Evolutionary conservation across 169 alveolate genomes (phyloP).

Genomic region (Plasmodium malariae): DNA sequence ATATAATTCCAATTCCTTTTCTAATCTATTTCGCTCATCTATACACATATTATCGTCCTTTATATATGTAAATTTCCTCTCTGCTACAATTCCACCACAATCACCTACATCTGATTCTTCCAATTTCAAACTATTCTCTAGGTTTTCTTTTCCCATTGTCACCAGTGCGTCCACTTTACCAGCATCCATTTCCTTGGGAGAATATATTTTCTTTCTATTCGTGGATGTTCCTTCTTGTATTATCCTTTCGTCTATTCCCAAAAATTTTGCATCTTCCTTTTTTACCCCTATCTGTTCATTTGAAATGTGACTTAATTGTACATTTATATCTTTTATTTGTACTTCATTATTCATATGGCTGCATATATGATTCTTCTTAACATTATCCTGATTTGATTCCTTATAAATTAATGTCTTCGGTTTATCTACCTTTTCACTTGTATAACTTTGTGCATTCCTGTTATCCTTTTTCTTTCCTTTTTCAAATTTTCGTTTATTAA

Average conservation of each 20-base stretch:
- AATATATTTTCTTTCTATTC: not conserved
- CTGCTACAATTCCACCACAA: not conserved
- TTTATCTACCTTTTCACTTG: not conserved
- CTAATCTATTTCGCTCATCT: conserved; percentile 16
- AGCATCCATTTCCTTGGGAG: not conserved
- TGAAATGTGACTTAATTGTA: not conserved
- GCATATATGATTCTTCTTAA: too few relatives aligned
- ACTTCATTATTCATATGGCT: not conserved
- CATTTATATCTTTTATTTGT: not conserved
- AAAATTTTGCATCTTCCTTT: not conserved
- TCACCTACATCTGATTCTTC: not conserved
- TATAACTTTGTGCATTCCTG: not conserved
- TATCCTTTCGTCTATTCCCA: not conserved
- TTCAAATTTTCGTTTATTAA: not conserved
- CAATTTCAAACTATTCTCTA: not conserved
- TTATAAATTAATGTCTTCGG: not conserved
- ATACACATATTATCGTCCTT: conserved; percentile 30
- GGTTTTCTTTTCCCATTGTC: not conserved
- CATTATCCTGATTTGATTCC: conserved; percentile 4
- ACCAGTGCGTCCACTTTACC: not conserved
- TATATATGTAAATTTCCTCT: conserved; percentile 5
- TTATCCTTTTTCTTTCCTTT: not conserved
- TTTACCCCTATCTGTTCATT: not conserved
- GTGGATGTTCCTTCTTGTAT: not conserved
- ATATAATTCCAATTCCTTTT: conserved; percentile 44